A percentile compares a stretch with the other conserved stretches of the same genome.
These are phyloP conservation scores for Phylloporus gajari DNA, from an alignment of 1,284 basidiomycete genomes.

Conservation along the genomic window DNA sequence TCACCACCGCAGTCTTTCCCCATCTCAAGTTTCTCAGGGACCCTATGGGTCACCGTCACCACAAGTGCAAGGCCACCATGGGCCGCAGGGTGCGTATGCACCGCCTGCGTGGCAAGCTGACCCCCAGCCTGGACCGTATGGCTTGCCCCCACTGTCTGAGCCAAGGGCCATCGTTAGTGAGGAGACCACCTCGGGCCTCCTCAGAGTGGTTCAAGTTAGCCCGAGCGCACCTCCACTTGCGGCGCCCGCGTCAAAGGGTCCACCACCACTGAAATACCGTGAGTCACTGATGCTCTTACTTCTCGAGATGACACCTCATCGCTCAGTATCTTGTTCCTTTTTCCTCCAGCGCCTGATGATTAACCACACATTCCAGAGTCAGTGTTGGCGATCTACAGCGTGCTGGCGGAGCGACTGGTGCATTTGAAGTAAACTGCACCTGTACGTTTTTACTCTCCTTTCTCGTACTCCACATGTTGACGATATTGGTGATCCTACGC, in stretches of 20 bases:
- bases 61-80: slow-evolving; percentile 44
- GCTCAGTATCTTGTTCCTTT: not conserved
- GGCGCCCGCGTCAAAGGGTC: slow-evolving; percentile 45
- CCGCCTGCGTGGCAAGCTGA: slow-evolving; percentile 31
- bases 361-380: slow-evolving; percentile 87
- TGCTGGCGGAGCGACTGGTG: slow-evolving; percentile 71
- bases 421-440: slow-evolving; percentile 77
- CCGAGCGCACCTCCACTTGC: slow-evolving; percentile 51
- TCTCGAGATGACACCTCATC: not conserved
- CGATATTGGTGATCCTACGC: slow-evolving; percentile 8
- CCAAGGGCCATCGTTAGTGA: slow-evolving; percentile 31
- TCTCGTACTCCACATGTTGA: not conserved
- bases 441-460: slow-evolving; percentile 56
- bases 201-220: slow-evolving; percentile 52
- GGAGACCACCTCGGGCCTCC: slow-evolving; percentile 49
- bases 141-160: slow-evolving; percentile 20
- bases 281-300: slow-evolving; percentile 41
- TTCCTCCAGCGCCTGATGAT: slow-evolving; percentile 81
- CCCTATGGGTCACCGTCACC: slow-evolving; percentile 32
- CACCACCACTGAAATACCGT: slow-evolving; percentile 86
- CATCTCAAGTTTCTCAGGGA: slow-evolving; percentile 29
- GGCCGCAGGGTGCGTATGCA: slow-evolving; percentile 37
- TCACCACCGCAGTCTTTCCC: slow-evolving; percentile 48
- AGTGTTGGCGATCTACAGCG: slow-evolving; percentile 72
- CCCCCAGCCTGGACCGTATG: slow-evolving; percentile 28